A percentile compares a stretch with the other conserved stretches of the same genome.
Evolutionary conservation across 2,329 filamentous ascomycete genomes (phyloP).

Genomic region (Nemania sp.): DNA sequence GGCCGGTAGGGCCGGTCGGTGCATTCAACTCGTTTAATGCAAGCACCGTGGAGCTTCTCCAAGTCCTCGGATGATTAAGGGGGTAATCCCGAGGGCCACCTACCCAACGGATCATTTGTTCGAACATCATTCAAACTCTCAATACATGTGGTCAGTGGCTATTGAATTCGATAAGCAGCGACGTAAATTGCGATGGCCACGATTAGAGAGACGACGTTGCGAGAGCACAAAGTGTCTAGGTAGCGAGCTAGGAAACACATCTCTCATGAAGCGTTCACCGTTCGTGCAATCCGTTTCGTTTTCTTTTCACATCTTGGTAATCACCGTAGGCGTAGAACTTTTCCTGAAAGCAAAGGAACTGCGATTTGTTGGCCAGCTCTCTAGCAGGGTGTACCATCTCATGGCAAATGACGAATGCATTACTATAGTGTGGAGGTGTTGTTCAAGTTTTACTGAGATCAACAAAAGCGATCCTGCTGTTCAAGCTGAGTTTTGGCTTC

Average conservation of each 20-base stretch:
- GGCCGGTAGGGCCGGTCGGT: neutral
- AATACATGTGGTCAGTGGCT: neutral
- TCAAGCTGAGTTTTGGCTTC: neutral
- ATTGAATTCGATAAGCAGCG: neutral
- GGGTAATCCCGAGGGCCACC: slow-evolving; percentile 23
- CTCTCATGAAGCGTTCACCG: too few species aligned
- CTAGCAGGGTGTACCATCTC: neutral
- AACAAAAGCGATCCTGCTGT: neutral
- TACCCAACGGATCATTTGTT: neutral
- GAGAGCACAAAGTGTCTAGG: neutral
- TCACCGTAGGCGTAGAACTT: too few species aligned
- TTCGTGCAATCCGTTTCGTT: too few species aligned
- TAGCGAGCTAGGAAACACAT: neutral
- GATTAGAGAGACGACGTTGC: too few species aligned
- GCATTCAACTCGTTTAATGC: slow-evolving; percentile 1
- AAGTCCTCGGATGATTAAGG: slow-evolving; percentile 21
- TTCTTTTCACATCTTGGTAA: too few species aligned
- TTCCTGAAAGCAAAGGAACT: too few species aligned
- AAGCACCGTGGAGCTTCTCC: slow-evolving; percentile 20
- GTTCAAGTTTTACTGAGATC: slow-evolving; percentile 1
- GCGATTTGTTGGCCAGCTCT: neutral
- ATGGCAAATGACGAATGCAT: neutral
- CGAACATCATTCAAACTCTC: neutral
- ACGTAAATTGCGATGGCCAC: neutral
- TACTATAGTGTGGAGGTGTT: neutral